These are phyloP conservation scores for Starmerella sirachaensis DNA, from an alignment of 805 yeast species.

Conservation along the genomic window DNA sequence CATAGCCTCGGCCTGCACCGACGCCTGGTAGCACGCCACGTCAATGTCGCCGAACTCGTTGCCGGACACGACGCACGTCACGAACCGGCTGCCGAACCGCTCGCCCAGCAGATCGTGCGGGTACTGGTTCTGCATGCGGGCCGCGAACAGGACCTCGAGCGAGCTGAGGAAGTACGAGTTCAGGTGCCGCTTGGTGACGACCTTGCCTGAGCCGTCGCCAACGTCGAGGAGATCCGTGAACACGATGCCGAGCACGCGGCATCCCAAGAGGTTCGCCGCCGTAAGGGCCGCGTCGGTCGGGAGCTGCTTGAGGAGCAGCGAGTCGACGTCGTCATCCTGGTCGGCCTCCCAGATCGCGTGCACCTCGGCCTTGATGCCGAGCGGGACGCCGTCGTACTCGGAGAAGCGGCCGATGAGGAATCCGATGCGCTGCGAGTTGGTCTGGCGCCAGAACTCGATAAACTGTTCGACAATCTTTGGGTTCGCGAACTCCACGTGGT, in stretches of 20 bases:
- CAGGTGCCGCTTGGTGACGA: constrained; percentile 82
- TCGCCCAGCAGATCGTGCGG: constrained; percentile 38
- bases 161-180: constrained; percentile 83
- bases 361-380: constrained; percentile 88
- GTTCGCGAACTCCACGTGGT: constrained; percentile 83
- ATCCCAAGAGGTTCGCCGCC: constrained; percentile 42
- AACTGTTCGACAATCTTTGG: constrained; percentile 65
- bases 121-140: constrained; percentile 54
- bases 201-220: constrained; percentile 78
- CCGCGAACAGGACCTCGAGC: constrained; percentile 76
- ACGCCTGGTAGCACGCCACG: constrained; percentile 79
- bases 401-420: constrained; percentile 73
- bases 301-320: constrained; percentile 48
- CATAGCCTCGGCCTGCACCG: constrained; percentile 75
- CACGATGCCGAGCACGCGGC: constrained; percentile 65
- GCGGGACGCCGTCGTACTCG: constrained; percentile 62
- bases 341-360: constrained; percentile 92
- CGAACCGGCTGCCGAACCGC: constrained; percentile 72
- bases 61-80: constrained; percentile 90
- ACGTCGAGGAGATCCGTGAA: constrained; percentile 86
- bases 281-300: constrained; percentile 34
- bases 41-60: constrained; percentile 80
- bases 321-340: constrained; percentile 77
- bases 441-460: constrained; percentile 81
- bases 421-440: constrained; percentile 82